Conservation (phyloP, 441 rosid species). For the Aquilaria agallochum region DNA sequence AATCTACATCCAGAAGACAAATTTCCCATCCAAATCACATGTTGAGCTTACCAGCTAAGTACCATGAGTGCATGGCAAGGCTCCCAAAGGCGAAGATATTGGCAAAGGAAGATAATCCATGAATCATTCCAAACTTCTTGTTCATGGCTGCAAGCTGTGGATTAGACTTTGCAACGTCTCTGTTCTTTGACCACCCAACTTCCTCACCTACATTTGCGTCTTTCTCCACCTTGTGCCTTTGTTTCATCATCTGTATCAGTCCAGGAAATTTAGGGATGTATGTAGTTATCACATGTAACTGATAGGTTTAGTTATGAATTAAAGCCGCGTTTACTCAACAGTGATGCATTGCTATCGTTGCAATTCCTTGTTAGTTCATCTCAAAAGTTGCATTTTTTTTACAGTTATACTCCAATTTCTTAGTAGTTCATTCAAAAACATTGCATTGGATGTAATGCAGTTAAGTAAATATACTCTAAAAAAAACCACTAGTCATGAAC, state of each 20-base stretch:
- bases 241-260: constrained; percentile 58
- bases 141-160: constrained; percentile 77
- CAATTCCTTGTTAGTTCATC: too few species aligned
- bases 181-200: constrained; percentile 57
- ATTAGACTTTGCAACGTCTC: constrained; percentile 50
- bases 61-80: constrained; percentile 75
- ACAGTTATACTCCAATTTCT: too few species aligned
- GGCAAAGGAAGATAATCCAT: constrained; percentile 67
- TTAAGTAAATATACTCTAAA: too few species aligned
- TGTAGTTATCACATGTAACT: too few species aligned
- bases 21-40: constrained; percentile 27
- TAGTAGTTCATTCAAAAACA: too few species aligned
- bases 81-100: constrained; percentile 66
- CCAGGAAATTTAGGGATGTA: background rate
- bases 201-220: constrained; percentile 54
- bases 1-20: too few species aligned
- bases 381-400: too few species aligned
- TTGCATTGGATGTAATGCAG: too few species aligned
- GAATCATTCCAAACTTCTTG: constrained; percentile 80
- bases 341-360: too few species aligned
- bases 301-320: too few species aligned
- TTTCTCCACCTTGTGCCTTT: constrained; percentile 72
- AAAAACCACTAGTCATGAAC: too few species aligned
- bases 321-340: too few species aligned
- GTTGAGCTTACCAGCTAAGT: constrained; percentile 61